Evolutionary conservation across 108 stramenopile species (phyloP).

Genomic region (Chaetoceros muelleri): DNA sequence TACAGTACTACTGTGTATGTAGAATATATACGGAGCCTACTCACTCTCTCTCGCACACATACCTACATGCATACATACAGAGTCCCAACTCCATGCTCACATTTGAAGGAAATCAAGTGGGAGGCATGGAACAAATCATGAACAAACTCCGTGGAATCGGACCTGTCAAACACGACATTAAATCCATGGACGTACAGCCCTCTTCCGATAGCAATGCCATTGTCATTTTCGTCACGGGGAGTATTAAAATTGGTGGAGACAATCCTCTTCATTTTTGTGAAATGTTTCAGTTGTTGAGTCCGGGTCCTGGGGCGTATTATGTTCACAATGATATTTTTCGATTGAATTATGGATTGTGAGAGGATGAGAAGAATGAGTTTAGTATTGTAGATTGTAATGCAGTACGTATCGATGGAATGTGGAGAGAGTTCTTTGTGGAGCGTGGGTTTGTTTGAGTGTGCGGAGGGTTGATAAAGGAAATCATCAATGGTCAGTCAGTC

Average conservation of each 20-base stretch:
- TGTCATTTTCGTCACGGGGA: slow-evolving; percentile 81
- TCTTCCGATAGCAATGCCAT: slow-evolving; percentile 40
- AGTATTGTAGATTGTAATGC: too few species aligned
- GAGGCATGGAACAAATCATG: slow-evolving; percentile 51
- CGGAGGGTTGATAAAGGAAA: too few species aligned
- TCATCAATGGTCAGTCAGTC: too few species aligned
- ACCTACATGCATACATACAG: slow-evolving; percentile 14
- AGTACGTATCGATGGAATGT: too few species aligned
- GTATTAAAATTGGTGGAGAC: slow-evolving; percentile 67
- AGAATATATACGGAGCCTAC: not conserved
- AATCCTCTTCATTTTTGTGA: slow-evolving; percentile 95
- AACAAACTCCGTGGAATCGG: slow-evolving; percentile 57
- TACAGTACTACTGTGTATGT: too few species aligned
- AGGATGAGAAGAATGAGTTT: too few species aligned
- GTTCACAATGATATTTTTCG: slow-evolving; percentile 93
- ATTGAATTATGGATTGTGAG: slow-evolving; percentile 87
- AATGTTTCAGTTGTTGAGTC: slow-evolving; percentile 82
- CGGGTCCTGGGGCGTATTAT: slow-evolving; percentile 81
- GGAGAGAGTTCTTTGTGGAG: too few species aligned
- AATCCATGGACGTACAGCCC: slow-evolving; percentile 85
- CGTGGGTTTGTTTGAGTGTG: too few species aligned
- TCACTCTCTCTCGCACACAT: not conserved
- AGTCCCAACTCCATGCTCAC: slow-evolving; percentile 63
- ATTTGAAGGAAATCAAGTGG: slow-evolving; percentile 75
- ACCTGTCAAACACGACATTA: slow-evolving; percentile 48